A percentile compares a stretch with the other conserved stretches of the same genome.
Conservation (phyloP, 257 asterid genomes). For the Nicotiana otophora region DNA sequence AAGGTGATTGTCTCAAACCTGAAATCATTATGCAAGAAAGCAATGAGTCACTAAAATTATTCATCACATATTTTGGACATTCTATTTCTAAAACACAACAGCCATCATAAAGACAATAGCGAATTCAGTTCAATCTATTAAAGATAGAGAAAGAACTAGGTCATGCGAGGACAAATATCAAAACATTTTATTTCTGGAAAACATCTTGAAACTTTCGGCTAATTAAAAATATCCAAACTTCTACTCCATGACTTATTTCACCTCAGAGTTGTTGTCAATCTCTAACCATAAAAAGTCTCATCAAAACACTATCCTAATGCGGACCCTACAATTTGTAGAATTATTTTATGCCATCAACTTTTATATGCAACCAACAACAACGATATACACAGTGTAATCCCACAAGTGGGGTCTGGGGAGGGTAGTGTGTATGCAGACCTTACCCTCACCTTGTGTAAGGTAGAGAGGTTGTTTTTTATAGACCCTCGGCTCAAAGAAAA, state of each 20-base stretch:
- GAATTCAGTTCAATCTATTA: neutral
- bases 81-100: neutral
- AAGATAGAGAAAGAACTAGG: neutral
- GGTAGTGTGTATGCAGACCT: too few relatives aligned
- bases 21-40: slow-evolving; percentile 17
- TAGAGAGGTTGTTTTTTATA: too few relatives aligned
- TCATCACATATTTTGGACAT: neutral
- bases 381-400: too few relatives aligned
- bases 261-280: neutral
- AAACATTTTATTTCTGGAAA: neutral
- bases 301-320: neutral
- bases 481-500: too few relatives aligned
- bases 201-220: neutral
- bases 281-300: neutral
- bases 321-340: neutral
- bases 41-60: neutral
- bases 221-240: neutral
- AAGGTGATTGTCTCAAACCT: slow-evolving; percentile 89
- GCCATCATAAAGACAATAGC: neutral
- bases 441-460: too few relatives aligned
- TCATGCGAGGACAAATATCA: neutral
- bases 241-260: neutral
- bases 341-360: neutral
- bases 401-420: too few relatives aligned
- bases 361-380: neutral